Conservation (phyloP, 805 yeast genomes). For the Yarrowia sp. region DNA sequence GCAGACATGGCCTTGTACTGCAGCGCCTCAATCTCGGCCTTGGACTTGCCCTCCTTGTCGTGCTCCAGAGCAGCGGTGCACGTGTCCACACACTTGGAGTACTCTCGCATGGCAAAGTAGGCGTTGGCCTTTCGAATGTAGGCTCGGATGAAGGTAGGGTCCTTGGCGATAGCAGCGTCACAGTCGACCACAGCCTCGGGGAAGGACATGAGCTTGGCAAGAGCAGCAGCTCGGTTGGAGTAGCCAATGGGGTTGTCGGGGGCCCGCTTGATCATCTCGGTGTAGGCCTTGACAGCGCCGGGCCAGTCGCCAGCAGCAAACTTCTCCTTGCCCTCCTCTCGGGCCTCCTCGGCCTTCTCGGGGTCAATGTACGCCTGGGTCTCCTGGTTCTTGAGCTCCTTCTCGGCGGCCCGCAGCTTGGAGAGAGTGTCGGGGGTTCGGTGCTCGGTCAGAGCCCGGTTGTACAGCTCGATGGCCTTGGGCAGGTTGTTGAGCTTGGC, state of each 20-base stretch:
- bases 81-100: constrained; percentile 79
- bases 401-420: constrained; percentile 87
- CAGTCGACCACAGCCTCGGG: constrained; percentile 96
- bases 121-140: constrained; percentile 97
- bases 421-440: constrained; percentile 92
- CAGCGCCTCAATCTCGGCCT: constrained; percentile 82
- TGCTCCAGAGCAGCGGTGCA: constrained; percentile 76
- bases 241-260: constrained; percentile 97
- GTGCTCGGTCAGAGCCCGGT: constrained; percentile 94
- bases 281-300: constrained; percentile 88
- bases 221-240: constrained; percentile 97
- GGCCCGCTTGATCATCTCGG: constrained; percentile 96
- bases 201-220: constrained; percentile 92
- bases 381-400: constrained; percentile 79
- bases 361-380: constrained; percentile 83
- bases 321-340: constrained; percentile 86
- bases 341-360: constrained; percentile 92
- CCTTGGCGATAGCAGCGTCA: constrained; percentile 84
- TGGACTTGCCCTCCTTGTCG: constrained; percentile 67
- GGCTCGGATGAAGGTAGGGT: constrained; percentile 90
- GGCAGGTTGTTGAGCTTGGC: constrained; percentile 74
- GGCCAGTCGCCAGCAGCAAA: constrained; percentile 97
- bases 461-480: constrained; percentile 78
- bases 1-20: constrained; percentile 76
- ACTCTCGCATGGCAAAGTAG: constrained; percentile 88